Evolutionary conservation across 495 filamentous ascomycete species (phyloP).

Genomic region (Apiosordaria backusii): DNA sequence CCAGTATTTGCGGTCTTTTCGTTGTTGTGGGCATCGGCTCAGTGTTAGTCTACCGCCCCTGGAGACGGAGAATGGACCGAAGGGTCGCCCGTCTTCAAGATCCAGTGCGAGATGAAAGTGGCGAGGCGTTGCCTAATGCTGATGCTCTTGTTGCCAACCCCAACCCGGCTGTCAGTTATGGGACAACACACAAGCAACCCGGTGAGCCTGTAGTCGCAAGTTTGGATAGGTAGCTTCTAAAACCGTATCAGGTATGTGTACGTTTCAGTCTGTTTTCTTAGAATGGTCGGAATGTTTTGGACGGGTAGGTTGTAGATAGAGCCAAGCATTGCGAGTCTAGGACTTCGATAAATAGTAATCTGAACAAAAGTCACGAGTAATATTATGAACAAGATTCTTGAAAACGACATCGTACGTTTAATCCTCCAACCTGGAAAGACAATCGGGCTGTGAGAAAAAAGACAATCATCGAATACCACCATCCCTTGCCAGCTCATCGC

Average conservation of each 20-base stretch:
- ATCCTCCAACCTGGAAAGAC: no score
- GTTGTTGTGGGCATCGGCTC: slow-evolving; percentile 69
- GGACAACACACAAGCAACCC: background rate
- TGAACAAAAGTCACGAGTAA: no score
- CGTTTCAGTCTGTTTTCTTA: no score
- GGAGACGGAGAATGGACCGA: slow-evolving; percentile 54
- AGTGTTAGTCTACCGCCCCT: slow-evolving; percentile 70
- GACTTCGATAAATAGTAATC: no score
- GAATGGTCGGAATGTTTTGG: no score
- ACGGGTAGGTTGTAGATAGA: no score
- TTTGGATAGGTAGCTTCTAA: background rate
- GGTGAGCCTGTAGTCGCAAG: background rate
- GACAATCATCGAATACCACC: background rate
- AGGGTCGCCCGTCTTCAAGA: background rate
- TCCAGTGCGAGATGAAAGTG: background rate
- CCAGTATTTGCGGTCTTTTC: slow-evolving; percentile 78
- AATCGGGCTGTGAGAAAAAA: no score
- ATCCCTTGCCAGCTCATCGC: background rate
- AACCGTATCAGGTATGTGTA: no score
- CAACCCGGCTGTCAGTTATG: background rate
- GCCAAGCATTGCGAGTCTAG: no score
- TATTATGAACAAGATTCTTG: no score
- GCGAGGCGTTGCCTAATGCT: background rate
- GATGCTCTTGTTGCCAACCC: background rate
- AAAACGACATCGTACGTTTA: no score